Conservation (phyloP, 805 yeast species). For the Candida andamanensis region DNA sequence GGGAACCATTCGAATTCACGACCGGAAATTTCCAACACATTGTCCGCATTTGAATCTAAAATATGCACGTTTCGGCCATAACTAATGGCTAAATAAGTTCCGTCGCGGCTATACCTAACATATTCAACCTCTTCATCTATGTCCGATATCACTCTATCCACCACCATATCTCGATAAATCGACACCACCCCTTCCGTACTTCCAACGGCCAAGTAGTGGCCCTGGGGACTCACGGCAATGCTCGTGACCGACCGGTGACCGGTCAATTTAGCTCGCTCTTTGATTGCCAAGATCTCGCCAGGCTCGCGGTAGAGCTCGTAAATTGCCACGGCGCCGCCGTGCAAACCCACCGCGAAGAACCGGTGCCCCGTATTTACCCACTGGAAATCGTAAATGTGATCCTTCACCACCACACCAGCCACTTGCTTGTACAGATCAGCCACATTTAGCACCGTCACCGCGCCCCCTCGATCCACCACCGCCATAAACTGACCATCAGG, state of each 20-base stretch:
- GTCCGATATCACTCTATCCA: conserved; percentile 30
- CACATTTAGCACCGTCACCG: conserved; percentile 31
- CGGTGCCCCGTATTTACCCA: conserved; percentile 43
- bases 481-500: conserved; percentile 44
- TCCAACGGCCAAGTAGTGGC: conserved; percentile 47
- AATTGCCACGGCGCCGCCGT: conserved; percentile 39
- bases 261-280: conserved; percentile 16
- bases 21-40: too few species aligned
- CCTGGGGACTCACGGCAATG: conserved; percentile 48
- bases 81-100: conserved; percentile 40
- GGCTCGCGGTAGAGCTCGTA: conserved; percentile 13
- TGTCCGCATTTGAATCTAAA: too few species aligned
- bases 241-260: conserved; percentile 49
- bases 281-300: neutral
- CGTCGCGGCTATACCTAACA: conserved; percentile 41
- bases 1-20: too few species aligned
- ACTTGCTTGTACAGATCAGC: conserved; percentile 23
- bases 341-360: conserved; percentile 36
- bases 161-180: conserved; percentile 41
- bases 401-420: conserved; percentile 17
- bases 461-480: conserved; percentile 38
- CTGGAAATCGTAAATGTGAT: conserved; percentile 33
- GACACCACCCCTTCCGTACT: conserved; percentile 54
- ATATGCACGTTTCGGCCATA: conserved; percentile 39
- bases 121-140: conserved; percentile 41